These are phyloP conservation scores for Aspergillus niger DNA, from an alignment of 2,329 filamentous ascomycete species.

Conservation along the genomic window DNA sequence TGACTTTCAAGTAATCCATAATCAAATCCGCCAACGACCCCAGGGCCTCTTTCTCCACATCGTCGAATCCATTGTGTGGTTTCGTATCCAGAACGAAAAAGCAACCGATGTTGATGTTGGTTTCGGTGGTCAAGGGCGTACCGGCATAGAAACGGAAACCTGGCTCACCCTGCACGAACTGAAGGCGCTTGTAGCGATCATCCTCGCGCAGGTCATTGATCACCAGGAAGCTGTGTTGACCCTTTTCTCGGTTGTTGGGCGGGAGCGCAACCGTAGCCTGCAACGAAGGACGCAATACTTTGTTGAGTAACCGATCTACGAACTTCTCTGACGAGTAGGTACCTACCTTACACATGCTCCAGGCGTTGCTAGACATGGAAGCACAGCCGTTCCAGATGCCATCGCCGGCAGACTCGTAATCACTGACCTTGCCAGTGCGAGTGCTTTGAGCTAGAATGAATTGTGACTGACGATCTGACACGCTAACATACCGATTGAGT, in stretches of 20 bases:
- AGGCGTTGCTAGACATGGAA: constrained; percentile 35
- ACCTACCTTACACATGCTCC: constrained; percentile 40
- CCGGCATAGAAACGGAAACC: constrained; percentile 57
- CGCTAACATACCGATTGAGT: constrained; percentile 21
- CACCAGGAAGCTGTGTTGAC: constrained; percentile 33
- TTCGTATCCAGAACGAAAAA: constrained; percentile 62
- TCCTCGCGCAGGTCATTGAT: constrained; percentile 44
- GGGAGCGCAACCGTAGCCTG: constrained; percentile 41
- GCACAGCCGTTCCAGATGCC: constrained; percentile 35
- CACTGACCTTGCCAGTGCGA: constrained; percentile 36
- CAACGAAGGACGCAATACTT: constrained; percentile 7
- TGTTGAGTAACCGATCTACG: neutral
- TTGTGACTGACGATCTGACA: constrained; percentile 52
- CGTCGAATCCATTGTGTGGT: constrained; percentile 52
- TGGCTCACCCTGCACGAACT: constrained; percentile 38
- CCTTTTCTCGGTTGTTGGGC: constrained; percentile 25
- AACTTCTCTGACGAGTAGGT: neutral
- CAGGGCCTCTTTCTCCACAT: constrained; percentile 51
- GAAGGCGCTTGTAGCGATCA: constrained; percentile 40
- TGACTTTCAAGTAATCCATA: constrained; percentile 62
- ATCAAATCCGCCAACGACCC: constrained; percentile 59
- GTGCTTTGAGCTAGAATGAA: constrained; percentile 57
- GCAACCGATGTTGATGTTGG: constrained; percentile 60
- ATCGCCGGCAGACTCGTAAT: constrained; percentile 35
- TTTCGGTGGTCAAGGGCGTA: constrained; percentile 62